phyloP scores from a whole-genome alignment of 2,329 filamentous ascomycete species.

The Emergomyces pasteurianus region DNA sequence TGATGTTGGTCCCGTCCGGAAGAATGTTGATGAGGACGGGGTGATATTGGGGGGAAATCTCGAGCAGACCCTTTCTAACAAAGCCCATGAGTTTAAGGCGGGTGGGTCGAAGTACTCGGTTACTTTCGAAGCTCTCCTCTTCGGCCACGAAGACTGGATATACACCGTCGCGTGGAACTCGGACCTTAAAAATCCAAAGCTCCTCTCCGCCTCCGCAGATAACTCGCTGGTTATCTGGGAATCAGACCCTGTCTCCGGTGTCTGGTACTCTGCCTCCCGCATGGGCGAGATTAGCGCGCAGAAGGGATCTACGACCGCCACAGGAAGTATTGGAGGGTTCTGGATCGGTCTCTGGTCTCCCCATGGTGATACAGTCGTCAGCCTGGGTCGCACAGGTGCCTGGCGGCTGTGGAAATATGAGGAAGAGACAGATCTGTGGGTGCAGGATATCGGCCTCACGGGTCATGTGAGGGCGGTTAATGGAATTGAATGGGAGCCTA shows the following conservation, averaged over 20 bases:
- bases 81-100: slow-evolving; percentile 64
- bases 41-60: slow-evolving; percentile 21
- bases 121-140: slow-evolving; percentile 83
- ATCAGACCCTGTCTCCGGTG: slow-evolving; percentile 66
- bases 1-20: slow-evolving; percentile 43
- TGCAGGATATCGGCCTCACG: slow-evolving; percentile 61
- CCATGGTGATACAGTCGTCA: slow-evolving; percentile 60
- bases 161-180: slow-evolving; percentile 72
- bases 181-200: slow-evolving; percentile 46
- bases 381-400: slow-evolving; percentile 80
- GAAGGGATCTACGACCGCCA: slow-evolving; percentile 92
- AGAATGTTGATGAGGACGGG: slow-evolving; percentile 21
- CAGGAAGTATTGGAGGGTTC: slow-evolving; percentile 88
- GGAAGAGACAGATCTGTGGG: slow-evolving; percentile 53
- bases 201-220: slow-evolving; percentile 85
- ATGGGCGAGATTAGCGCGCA: slow-evolving; percentile 89
- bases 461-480: slow-evolving; percentile 77
- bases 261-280: slow-evolving; percentile 78
- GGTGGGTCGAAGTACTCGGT: slow-evolving; percentile 57
- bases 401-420: slow-evolving; percentile 78
- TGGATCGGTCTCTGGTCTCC: slow-evolving; percentile 94
- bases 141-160: slow-evolving; percentile 98
- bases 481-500: slow-evolving; percentile 68
- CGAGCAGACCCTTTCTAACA: slow-evolving; percentile 73
- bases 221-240: slow-evolving; percentile 94